Conservation (phyloP, 176 grass and related monocot species). For the Oryza glumipatula region DNA sequence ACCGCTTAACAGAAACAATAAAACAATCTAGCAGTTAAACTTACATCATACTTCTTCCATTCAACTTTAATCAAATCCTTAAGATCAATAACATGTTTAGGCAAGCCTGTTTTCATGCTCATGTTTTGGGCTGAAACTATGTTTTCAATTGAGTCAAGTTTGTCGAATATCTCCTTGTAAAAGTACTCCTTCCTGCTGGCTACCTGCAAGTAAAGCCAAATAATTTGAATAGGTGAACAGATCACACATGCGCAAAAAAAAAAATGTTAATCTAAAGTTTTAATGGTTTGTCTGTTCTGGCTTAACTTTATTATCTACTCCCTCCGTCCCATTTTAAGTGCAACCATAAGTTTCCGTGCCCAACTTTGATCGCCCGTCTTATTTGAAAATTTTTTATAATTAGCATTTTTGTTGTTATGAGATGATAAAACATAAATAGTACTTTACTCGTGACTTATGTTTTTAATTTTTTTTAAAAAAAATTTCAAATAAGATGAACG, state of each 20-base stretch:
- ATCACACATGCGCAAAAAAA: constrained; percentile 17
- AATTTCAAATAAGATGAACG: too few species aligned
- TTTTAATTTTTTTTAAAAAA: too few species aligned
- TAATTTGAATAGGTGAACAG: constrained; percentile 22
- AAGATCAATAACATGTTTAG: constrained; percentile 61
- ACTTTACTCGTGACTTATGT: too few species aligned
- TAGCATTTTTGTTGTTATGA: too few species aligned
- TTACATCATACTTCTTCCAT: constrained; percentile 82
- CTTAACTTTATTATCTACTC: neutral
- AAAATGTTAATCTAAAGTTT: constrained; percentile 24
- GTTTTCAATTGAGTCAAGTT: constrained; percentile 68
- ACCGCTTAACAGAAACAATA: constrained; percentile 26
- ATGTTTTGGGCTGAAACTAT: constrained; percentile 55
- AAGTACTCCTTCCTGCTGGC: constrained; percentile 52
- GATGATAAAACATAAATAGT: too few species aligned
- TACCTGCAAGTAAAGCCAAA: constrained; percentile 61
- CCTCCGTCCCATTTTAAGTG: too few species aligned
- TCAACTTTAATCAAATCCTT: constrained; percentile 72
- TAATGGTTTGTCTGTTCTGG: neutral
- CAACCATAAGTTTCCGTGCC: too few species aligned
- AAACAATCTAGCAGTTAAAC: constrained; percentile 41
- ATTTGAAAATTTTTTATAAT: too few species aligned
- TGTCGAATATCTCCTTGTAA: constrained; percentile 60
- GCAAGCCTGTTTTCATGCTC: constrained; percentile 64
- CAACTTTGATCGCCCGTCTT: too few species aligned